Percentiles rank a stretch among this genome's conserved stretches.
These are phyloP conservation scores for Fraxinus paxiana DNA, from an alignment of 305 asterid genomes.

Conservation along the genomic window DNA sequence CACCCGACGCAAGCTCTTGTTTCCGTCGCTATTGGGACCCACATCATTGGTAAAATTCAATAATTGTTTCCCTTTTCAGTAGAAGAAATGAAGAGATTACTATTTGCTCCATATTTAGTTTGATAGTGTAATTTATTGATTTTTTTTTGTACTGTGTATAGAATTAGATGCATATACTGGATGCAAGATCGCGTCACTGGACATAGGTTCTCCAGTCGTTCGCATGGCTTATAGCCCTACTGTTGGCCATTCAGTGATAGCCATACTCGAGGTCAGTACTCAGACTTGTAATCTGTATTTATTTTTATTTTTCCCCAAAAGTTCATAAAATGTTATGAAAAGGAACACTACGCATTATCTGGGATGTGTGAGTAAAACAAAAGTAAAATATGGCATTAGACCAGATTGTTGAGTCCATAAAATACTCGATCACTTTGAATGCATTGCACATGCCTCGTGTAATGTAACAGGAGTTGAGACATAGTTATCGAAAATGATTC, in stretches of 20 bases:
- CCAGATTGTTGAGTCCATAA: not conserved
- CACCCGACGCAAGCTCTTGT: conserved; percentile 89
- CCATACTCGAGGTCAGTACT: conserved; percentile 85
- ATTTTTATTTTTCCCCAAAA: not conserved
- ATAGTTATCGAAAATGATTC: conserved; percentile 6
- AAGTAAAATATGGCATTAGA: not conserved
- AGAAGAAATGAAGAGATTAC: not conserved
- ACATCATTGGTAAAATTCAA: conserved; percentile 56
- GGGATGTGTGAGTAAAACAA: conserved; percentile 8
- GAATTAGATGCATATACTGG: conserved; percentile 97
- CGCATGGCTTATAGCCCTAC: conserved; percentile 95
- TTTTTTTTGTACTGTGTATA: conserved; percentile 28
- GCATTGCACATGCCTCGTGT: conserved; percentile 8
- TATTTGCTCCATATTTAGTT: conserved; percentile 5
- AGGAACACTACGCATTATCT: not conserved
- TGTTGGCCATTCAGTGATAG: conserved; percentile 68
- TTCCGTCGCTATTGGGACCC: conserved; percentile 73
- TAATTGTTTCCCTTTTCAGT: not conserved
- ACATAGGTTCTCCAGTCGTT: conserved; percentile 94
- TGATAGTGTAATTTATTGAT: conserved; percentile 8
- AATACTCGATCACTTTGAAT: conserved; percentile 6
- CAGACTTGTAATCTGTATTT: not conserved
- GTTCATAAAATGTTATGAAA: not conserved
- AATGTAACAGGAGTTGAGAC: conserved; percentile 2
- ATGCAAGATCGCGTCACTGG: conserved; percentile 88